These are phyloP conservation scores for Pseudocercospora macadamiae DNA, from an alignment of 2,329 filamentous ascomycete species.

Conservation along the genomic window DNA sequence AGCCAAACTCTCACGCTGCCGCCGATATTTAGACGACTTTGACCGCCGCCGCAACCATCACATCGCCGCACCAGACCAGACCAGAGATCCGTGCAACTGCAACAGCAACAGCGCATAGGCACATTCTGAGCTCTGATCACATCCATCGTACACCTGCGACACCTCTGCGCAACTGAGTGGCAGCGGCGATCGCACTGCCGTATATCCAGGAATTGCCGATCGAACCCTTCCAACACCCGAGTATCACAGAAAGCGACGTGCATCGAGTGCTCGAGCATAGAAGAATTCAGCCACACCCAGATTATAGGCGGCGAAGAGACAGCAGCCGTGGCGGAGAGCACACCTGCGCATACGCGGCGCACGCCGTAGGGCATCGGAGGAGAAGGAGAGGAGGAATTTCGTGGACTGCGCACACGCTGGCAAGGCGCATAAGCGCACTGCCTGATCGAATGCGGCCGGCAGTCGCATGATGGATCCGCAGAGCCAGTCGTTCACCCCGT, in stretches of 20 bases:
- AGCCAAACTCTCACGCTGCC: conserved; percentile 8
- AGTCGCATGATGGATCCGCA: conserved; percentile 61
- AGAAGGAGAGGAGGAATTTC: conserved; percentile 16
- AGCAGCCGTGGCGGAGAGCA: conserved; percentile 22
- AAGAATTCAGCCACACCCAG: not conserved
- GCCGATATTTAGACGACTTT: conserved; percentile 10
- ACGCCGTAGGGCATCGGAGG: conserved; percentile 20
- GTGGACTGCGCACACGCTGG: not conserved
- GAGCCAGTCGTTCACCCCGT: conserved; percentile 63
- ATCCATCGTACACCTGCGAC: too few relatives aligned
- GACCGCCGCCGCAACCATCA: conserved; percentile 6
- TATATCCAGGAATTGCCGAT: not conserved
- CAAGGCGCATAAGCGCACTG: conserved; percentile 4
- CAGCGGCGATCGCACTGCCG: not conserved
- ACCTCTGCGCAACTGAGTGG: too few relatives aligned
- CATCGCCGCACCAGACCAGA: not conserved
- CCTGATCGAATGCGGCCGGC: conserved; percentile 27
- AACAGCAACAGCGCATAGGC: not conserved
- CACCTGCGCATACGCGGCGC: conserved; percentile 20
- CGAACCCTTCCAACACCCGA: not conserved
- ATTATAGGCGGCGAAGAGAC: not conserved
- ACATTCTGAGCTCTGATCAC: not conserved
- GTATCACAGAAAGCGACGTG: not conserved
- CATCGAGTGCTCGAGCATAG: not conserved
- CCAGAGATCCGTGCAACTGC: not conserved